phyloP scores from a whole-genome alignment of 768 basidiomycete species.

The Pleurotus sapidus region DNA sequence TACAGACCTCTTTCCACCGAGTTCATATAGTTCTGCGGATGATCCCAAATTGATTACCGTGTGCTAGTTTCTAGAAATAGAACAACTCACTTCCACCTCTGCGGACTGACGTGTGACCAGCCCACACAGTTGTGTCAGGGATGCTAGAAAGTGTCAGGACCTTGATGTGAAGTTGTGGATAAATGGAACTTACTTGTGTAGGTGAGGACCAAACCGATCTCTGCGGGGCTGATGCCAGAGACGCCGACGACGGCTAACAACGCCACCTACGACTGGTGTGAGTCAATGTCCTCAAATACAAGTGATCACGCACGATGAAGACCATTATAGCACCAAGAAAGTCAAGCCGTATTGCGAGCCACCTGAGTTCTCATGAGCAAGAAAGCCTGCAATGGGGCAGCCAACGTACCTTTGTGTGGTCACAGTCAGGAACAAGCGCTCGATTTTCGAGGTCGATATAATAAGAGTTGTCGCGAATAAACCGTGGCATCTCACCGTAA shows the following conservation, averaged over 20 bases:
- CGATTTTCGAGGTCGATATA: slow-evolving; percentile 76
- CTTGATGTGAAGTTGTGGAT: background rate
- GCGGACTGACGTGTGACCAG: slow-evolving; percentile 57
- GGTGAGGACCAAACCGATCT: slow-evolving; percentile 71
- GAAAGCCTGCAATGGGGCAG: no score
- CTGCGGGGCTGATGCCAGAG: slow-evolving; percentile 57
- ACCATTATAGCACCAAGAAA: slow-evolving; percentile 60
- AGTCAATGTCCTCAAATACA: no score
- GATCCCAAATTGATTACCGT: background rate
- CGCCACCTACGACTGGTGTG: slow-evolving; percentile 43
- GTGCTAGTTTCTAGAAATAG: background rate
- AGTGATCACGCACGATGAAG: slow-evolving; percentile 38
- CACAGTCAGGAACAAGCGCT: slow-evolving; percentile 60
- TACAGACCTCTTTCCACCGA: slow-evolving; percentile 54
- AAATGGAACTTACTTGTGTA: slow-evolving; percentile 46
- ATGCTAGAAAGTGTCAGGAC: slow-evolving; percentile 26
- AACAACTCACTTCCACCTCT: slow-evolving; percentile 56
- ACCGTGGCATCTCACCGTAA: slow-evolving; percentile 62
- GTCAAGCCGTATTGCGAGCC: slow-evolving; percentile 73
- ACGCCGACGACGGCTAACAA: slow-evolving; percentile 59
- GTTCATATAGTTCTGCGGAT: slow-evolving; percentile 63
- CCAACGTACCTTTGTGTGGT: slow-evolving; percentile 56
- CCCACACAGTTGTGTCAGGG: slow-evolving; percentile 49
- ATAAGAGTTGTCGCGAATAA: slow-evolving; percentile 60
- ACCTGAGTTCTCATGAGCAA: slow-evolving; percentile 28